phyloP scores from a whole-genome alignment of 106 monocot genomes.

The Dendrobium officinale region DNA sequence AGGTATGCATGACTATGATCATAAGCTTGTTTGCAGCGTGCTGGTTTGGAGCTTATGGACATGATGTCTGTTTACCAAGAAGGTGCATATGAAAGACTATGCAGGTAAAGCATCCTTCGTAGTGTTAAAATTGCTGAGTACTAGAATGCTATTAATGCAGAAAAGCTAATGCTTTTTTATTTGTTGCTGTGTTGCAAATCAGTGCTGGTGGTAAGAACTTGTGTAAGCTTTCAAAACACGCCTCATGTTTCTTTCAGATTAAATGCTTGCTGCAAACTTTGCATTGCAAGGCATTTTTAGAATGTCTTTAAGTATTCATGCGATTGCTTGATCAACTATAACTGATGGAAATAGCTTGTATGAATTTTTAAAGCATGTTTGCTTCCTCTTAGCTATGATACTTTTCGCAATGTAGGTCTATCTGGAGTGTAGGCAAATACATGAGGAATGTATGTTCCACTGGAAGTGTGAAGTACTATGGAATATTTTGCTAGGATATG shows the following conservation, averaged over 20 bases:
- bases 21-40: constrained; percentile 32
- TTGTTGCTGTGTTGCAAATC: not conserved
- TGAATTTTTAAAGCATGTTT: too few relatives aligned
- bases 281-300: not conserved
- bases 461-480: too few relatives aligned
- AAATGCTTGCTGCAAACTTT: too few relatives aligned
- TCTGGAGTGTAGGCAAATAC: too few relatives aligned
- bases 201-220: not conserved
- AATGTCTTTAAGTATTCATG: not conserved
- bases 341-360: not conserved
- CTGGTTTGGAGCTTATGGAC: constrained; percentile 80
- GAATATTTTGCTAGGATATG: too few relatives aligned
- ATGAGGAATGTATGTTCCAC: too few relatives aligned
- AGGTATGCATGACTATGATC: not conserved
- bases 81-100: constrained; percentile 75
- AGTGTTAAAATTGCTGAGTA: not conserved
- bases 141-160: not conserved
- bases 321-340: not conserved
- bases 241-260: not conserved
- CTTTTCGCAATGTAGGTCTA: too few relatives aligned
- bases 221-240: not conserved
- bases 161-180: not conserved
- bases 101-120: constrained; percentile 32
- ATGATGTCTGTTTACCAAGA: constrained; percentile 87
- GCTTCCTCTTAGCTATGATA: too few relatives aligned